phyloP scores from a whole-genome alignment of 768 basidiomycete genomes.

The Phylloporus sp. region DNA sequence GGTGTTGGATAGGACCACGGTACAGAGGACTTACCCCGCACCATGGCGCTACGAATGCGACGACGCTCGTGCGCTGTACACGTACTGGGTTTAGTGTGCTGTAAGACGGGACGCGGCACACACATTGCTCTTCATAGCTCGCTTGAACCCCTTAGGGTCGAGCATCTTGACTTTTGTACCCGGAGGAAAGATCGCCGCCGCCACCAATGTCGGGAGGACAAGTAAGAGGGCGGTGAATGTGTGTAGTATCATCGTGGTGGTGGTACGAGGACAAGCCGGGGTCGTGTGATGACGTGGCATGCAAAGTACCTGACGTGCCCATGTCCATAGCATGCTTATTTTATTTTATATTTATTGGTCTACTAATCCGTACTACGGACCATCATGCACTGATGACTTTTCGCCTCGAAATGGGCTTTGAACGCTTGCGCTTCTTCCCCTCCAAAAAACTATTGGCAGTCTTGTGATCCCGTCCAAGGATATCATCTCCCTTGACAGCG shows the following conservation, averaged over 20 bases:
- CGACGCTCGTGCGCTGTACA: slow-evolving; percentile 63
- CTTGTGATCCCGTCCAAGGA: slow-evolving; percentile 86
- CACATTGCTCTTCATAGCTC: slow-evolving; percentile 74
- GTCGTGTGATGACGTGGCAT: background rate
- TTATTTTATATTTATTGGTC: background rate
- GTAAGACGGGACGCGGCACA: too few relatives aligned
- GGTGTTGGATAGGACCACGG: background rate
- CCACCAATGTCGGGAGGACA: slow-evolving; percentile 35
- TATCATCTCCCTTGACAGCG: slow-evolving; percentile 90
- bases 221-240: slow-evolving; percentile 16
- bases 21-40: slow-evolving; percentile 60
- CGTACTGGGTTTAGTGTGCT: background rate
- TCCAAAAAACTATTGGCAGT: slow-evolving; percentile 77
- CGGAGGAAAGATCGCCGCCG: slow-evolving; percentile 44
- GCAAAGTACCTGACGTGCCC: background rate
- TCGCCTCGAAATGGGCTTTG: slow-evolving; percentile 63
- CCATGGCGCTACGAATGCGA: slow-evolving; percentile 96
- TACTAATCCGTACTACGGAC: background rate
- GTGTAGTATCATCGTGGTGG: slow-evolving; percentile 24
- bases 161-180: slow-evolving; percentile 70
- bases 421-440: slow-evolving; percentile 87
- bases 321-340: background rate
- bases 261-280: slow-evolving; percentile 1
- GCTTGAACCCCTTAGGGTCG: slow-evolving; percentile 64
- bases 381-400: slow-evolving; percentile 35